Evolutionary conservation across 345 rosid species (phyloP), one percentile per base, ranked within the genome.

Genomic region (Punica granatum): DNA sequence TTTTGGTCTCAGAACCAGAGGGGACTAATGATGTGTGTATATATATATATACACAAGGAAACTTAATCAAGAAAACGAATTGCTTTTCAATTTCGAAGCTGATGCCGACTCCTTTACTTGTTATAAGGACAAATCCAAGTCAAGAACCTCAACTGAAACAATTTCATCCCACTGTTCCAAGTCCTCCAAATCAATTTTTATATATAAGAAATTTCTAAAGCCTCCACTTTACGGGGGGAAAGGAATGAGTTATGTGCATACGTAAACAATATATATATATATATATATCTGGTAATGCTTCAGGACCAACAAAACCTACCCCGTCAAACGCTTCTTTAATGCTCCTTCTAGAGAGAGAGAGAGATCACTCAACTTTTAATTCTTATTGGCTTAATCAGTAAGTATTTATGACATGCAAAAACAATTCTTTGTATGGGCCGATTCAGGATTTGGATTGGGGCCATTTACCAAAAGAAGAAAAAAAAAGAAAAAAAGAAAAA

Each of bases 71-170:
- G 46, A n/a, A 36, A 39, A 44, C 26, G 32, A 23, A 48, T 16
- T 23, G 37, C 63, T 53, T 32, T 51, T 37, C 58, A 35, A 30
- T 19, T 44, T 54, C 35, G 36, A 31, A 26, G 2, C 64, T 28
- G 34, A 51, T 58, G 4, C 64, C 6, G 41, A 54, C 37, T 68
- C 64, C 43, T 26, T 36, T 34, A 35, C 48, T 15, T 15, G 46
- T 36, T 15, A 68, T 46, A 56, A 32, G 32, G 51, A 46, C 23
- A 60, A 71, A 53, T 60, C 61, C 54, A 51, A 62, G 76, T 75
- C 80, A 69, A 75, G 73, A 71, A 75, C 71, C 63, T 70, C 76
- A 76, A 43, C 75, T 0, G 68, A 74, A 75, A 48, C 83, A 63
- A 51, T 44, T 64, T 4, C 11, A 4, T 37, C 64, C 11, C 19